These are phyloP conservation scores for Annona squamosa DNA, from an alignment of 164 flowering plant species.

Conservation along the genomic window DNA sequence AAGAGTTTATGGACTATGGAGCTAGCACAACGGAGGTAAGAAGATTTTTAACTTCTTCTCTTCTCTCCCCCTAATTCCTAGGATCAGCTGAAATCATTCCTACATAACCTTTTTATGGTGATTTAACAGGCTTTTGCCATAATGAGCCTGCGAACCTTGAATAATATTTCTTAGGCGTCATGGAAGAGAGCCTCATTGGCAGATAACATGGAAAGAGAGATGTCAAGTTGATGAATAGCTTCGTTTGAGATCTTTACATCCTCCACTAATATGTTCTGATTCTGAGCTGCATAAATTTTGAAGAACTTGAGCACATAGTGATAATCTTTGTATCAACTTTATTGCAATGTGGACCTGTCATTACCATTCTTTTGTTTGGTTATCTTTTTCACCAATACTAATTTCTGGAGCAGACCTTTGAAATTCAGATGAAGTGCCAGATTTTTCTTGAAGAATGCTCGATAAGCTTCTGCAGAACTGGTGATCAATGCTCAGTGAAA, in stretches of 20 bases:
- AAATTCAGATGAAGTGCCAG: slow-evolving; percentile 12
- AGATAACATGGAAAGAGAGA: neutral
- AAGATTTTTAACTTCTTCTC: too few species aligned
- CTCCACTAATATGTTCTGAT: slow-evolving; percentile 9
- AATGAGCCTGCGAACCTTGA: too few species aligned
- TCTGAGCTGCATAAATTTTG: slow-evolving; percentile 27
- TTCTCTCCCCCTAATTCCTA: too few species aligned
- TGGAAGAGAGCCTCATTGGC: too few species aligned
- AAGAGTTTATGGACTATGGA: too few species aligned
- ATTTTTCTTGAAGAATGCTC: slow-evolving; percentile 35
- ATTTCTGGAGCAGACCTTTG: slow-evolving; percentile 7
- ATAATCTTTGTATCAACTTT: neutral
- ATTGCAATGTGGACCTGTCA: neutral
- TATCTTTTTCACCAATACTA: slow-evolving; percentile 3
- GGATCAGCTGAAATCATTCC: too few species aligned
- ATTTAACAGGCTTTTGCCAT: too few species aligned
- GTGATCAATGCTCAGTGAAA: neutral
- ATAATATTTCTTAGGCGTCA: too few species aligned
- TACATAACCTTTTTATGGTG: too few species aligned
- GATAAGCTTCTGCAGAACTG: slow-evolving; percentile 75
- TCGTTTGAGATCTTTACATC: slow-evolving; percentile 3
- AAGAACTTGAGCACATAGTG: slow-evolving; percentile 5
- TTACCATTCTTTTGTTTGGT: slow-evolving; percentile 22
- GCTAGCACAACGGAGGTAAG: too few species aligned
- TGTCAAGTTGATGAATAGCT: slow-evolving; percentile 30